phyloP scores from a whole-genome alignment of 352 stramenopile species.

The Pelagophyceae sp. region DNA sequence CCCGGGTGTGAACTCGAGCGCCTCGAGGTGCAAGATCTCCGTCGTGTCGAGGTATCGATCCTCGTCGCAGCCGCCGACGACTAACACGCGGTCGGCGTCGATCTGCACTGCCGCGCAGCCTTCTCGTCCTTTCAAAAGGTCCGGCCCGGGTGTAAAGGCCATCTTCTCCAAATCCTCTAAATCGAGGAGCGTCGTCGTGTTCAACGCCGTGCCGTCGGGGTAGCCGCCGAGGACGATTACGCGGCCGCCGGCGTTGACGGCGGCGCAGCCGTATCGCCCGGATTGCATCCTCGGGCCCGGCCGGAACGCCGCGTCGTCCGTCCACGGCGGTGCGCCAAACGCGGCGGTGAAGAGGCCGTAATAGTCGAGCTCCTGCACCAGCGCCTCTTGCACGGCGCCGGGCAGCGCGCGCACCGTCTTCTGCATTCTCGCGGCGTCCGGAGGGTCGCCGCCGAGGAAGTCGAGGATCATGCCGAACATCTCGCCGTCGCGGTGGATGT shows the following conservation, averaged over 20 bases:
- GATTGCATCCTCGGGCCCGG: not conserved
- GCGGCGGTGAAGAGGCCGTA: not conserved
- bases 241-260: not conserved
- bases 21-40: not conserved
- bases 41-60: not conserved
- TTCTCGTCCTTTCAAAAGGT: not conserved
- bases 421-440: not conserved
- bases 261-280: not conserved
- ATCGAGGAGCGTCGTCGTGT: not conserved
- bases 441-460: not conserved
- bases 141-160: not conserved
- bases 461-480: not conserved
- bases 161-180: not conserved
- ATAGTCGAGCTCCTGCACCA: not conserved
- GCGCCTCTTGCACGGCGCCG: no score
- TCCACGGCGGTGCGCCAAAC: not conserved
- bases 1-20: not conserved
- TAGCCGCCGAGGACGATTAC: not conserved
- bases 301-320: not conserved
- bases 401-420: not conserved
- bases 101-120: not conserved
- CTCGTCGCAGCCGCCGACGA: not conserved
- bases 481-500: not conserved
- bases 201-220: not conserved
- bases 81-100: not conserved